Base-by-base conservation (phyloP, 2,329 filamentous ascomycete species). In the Colletotrichum viniferum region DNA sequence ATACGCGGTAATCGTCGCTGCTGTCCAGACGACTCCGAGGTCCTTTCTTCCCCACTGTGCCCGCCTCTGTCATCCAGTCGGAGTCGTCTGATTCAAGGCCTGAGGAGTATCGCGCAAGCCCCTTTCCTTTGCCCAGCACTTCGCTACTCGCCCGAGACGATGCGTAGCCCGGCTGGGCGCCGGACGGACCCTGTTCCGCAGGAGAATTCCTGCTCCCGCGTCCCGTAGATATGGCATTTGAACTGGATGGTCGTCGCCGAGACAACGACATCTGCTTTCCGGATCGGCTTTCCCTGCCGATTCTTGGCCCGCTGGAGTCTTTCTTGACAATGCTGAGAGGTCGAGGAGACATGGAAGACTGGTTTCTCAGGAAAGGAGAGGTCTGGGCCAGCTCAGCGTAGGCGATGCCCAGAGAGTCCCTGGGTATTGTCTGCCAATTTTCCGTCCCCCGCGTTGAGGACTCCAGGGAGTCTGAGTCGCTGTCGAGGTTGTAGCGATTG, bases 61-160 rank as follows among this genome's bases (percentile, higher is more conserved):
- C 75, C 28, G 65, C 62, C 36, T 78, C 77, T 12, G 77, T 78
- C 64, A 73, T 66, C 77, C 77, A 78, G 63, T 69, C 77, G 14
- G 75, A 77, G 16, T 43, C 56, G 14, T 76, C 77, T 32, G 76
- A 77, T 18, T 73, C 76, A 26, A 43, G 55, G 28, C 70, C 70
- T 24, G 74, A 38, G 9, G 74, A 71, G 55, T 73, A 73, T 74
- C 58, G 62, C 14, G 65, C 66, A 28, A 73, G 21, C 13, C 60
- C 65, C 36, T 77, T 75, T 13, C 73, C 76, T 43, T 73, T 74
- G 43, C 74, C 76, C 69, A 73, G 52, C 26, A 76, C 64, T 38
- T 76, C 76, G 43, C 69, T 73, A 26, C 76, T 71, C 21, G 73
- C 66, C 43, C 65, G 68, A 14, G 73, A 75, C 16, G 76, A 73